Evolutionary conservation across 108 stramenopile genomes (phyloP), one percentile per base, ranked within the genome.

Genomic region (Tribonema minus): DNA sequence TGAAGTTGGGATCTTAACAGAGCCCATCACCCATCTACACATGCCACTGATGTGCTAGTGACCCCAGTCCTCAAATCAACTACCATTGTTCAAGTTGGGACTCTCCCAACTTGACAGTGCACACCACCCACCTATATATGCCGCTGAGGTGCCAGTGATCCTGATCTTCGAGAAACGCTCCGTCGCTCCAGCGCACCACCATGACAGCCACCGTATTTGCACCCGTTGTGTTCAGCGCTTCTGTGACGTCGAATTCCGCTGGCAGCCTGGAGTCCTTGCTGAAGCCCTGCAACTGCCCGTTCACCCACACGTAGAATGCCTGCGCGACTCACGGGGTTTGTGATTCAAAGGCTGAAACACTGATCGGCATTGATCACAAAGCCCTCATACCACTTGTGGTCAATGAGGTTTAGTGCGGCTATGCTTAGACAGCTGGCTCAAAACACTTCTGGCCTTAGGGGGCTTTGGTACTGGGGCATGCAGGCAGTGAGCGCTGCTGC

Each of bases 131-230:
- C 27, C 97, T 91, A 77, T 94, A 90, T 1, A 96, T 81, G 4
- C 97, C 97, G 39, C 89, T 92, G 88, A 96, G 90, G 86, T 94
- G 94, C 96, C 96, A 97, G 76, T 96, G 95, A 86, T 98, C 81
- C 81, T 82, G 81, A 27, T 82, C 81, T 54, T 82, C 81, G 29
- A 82, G 20, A 63, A 64, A 82, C 0, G 81, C 68, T 30, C 65
- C 81, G 27, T 82, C 81, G 59, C 71, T 73, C 81, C 81, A 82
- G 37, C 81, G 81, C 37, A 82, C 25, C 72, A 74, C 81, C 67
- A 72, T 68, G 2, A 79, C 77, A 40, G 77, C 54, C 61, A 82
- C 40, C 20, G 58, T 30, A 58, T 82, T 82, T 26, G 20, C 46
- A 54, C 46, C 46, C 9, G 46, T 54, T 54, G 15, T 54, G 46